These are phyloP conservation scores for Vanderwaltozyma verrucispora DNA, from an alignment of 805 yeast species.

Conservation along the genomic window DNA sequence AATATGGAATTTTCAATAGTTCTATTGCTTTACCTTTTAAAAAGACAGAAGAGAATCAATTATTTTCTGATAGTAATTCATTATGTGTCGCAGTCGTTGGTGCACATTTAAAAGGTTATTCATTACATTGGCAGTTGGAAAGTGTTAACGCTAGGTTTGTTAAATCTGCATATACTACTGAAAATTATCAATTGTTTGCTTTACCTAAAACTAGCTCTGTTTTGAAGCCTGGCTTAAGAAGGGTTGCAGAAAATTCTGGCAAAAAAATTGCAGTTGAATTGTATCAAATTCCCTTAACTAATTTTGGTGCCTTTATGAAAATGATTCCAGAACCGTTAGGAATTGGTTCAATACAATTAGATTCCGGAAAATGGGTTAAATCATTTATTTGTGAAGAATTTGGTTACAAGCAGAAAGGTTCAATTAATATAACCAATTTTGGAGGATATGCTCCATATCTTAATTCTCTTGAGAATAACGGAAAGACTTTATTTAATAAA, in stretches of 20 bases:
- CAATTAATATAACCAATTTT: constrained; percentile 69
- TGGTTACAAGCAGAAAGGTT: constrained; percentile 64
- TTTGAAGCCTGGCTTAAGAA: constrained; percentile 81
- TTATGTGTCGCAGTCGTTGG: constrained; percentile 89
- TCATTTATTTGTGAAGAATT: constrained; percentile 91
- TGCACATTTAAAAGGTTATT: constrained; percentile 83
- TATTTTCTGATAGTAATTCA: constrained; percentile 29
- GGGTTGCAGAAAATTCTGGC: constrained; percentile 45
- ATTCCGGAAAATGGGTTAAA: constrained; percentile 73
- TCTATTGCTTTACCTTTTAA: too few species aligned
- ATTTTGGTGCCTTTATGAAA: constrained; percentile 72
- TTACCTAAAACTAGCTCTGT: constrained; percentile 74
- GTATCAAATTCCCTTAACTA: constrained; percentile 68
- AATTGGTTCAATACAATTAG: constrained; percentile 83
- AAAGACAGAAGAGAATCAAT: too few species aligned
- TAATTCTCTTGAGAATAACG: constrained; percentile 12
- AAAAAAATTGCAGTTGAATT: constrained; percentile 63
- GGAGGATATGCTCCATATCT: constrained; percentile 81
- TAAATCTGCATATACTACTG: constrained; percentile 57
- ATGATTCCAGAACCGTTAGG: constrained; percentile 95
- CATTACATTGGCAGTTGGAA: constrained; percentile 88
- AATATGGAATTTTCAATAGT: not conserved
- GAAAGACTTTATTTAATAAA: constrained; percentile 38
- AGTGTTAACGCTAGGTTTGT: constrained; percentile 68
- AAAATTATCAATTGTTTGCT: constrained; percentile 67